phyloP scores from a whole-genome alignment of 2,329 filamentous ascomycete species.

The Penicillium sp. region DNA sequence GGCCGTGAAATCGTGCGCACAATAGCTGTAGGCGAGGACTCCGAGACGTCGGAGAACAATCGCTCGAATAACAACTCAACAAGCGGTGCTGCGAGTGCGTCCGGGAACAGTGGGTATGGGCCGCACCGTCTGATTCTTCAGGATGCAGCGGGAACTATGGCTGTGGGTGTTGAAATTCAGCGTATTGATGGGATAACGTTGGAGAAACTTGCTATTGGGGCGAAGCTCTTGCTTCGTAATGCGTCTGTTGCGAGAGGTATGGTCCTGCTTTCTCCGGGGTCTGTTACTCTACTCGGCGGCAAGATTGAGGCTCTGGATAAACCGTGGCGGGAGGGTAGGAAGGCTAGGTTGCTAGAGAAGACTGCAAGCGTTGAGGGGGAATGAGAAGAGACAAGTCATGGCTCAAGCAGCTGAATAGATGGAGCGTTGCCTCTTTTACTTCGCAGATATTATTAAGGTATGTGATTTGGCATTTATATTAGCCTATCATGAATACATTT shows the following conservation, averaged over 20 bases:
- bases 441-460: background rate
- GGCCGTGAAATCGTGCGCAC: slow-evolving; percentile 82
- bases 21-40: slow-evolving; percentile 53
- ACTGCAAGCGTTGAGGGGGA: slow-evolving; percentile 42
- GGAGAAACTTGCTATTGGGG: slow-evolving; percentile 64
- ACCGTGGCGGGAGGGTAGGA: slow-evolving; percentile 69
- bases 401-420: background rate
- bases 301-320: slow-evolving; percentile 80
- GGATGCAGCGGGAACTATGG: slow-evolving; percentile 67
- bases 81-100: slow-evolving; percentile 9
- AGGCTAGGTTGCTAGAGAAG: slow-evolving; percentile 64
- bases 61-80: slow-evolving; percentile 10
- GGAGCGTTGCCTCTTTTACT: background rate
- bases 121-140: slow-evolving; percentile 81
- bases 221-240: slow-evolving; percentile 72
- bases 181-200: slow-evolving; percentile 65
- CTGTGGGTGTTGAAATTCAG: slow-evolving; percentile 70
- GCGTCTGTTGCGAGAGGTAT: slow-evolving; percentile 69
- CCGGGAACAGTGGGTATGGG: slow-evolving; percentile 39
- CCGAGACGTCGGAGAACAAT: slow-evolving; percentile 34
- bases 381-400: background rate
- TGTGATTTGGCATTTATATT: background rate
- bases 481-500: background rate
- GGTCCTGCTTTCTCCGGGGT: slow-evolving; percentile 70
- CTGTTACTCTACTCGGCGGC: slow-evolving; percentile 74